Evolutionary conservation across 139 green algal genomes (phyloP), one percentile per base, ranked within the genome.

Genomic region (Haematococcus lacustris): DNA sequence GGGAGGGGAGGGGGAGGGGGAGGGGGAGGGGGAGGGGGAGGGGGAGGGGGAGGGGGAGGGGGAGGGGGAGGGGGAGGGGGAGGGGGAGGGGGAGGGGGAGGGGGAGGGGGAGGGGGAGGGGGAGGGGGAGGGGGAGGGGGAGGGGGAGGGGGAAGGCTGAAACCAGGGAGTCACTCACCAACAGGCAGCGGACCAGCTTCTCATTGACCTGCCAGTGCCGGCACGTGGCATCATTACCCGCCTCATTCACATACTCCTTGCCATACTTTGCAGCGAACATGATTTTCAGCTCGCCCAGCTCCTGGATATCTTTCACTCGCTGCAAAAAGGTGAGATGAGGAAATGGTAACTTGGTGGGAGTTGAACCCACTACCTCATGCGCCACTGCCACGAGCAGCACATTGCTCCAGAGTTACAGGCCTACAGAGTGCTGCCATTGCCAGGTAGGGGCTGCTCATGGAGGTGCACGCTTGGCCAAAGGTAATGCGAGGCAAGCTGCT

Each of bases 211-310:
- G 66, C 76, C 76, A 81, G 41, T 75, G 70, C 34, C 41, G 43
- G 9, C 70, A 57, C 17, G 70, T 81, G 5, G 63, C 76, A 47
- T 81, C 76, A 2, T 47, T 51, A 0, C 51, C 38, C 28, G 76
- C 76, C 57, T 81, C 76, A 23, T 40, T 9, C 0, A 66, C 76
- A 37, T 77, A 81, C 65, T 81, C 76, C 76, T 81, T 81, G 62
- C 82, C 81, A 62, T 87, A 95, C 79, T 93, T 93, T 57, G 41
- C 2, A 0, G 70, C 78, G 38, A 94, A 85, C 70, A 91, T 77
- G n/a, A 70, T 64, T 3, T 76, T 38, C 43, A 95, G 74, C 1
- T 53, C 51, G 2, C 34, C 39, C 30, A 96, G 76, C 82, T 96
- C 91, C 0, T 82, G 83, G 35, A 95, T 74, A 71, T 95, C 88